Percentiles rank a stretch among this genome's conserved stretches.
Conservation (phyloP, 305 asterid genomes). For the Solanum aculeatissimum region DNA sequence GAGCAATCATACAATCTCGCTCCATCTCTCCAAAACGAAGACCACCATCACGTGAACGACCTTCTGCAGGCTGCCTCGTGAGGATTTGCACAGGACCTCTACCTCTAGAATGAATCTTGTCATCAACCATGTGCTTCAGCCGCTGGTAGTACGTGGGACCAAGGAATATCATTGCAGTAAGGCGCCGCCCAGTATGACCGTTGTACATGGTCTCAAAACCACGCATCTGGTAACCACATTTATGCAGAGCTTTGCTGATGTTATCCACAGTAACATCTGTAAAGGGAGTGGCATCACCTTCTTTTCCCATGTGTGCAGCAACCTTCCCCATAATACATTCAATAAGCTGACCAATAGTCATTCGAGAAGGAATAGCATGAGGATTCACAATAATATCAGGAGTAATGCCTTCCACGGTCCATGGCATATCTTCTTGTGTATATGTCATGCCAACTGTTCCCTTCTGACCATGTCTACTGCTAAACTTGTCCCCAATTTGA, state of each 20-base stretch:
- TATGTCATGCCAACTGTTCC: slow-evolving; percentile 97
- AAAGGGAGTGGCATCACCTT: slow-evolving; percentile 99
- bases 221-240: slow-evolving; percentile 96
- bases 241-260: slow-evolving; percentile 89
- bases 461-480: slow-evolving; percentile 96
- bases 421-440: slow-evolving; percentile 99
- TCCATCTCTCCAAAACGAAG: slow-evolving; percentile 99
- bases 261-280: slow-evolving; percentile 96
- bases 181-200: slow-evolving; percentile 88
- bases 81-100: slow-evolving; percentile 96
- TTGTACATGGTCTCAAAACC: slow-evolving; percentile 97
- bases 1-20: slow-evolving; percentile 96
- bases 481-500: slow-evolving; percentile 95
- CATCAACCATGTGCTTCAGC: slow-evolving; percentile 97
- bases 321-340: slow-evolving; percentile 99
- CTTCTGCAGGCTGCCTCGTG: slow-evolving; percentile 97
- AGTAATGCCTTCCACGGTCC: slow-evolving; percentile 82
- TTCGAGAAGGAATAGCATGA: slow-evolving; percentile 96
- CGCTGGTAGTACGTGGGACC: slow-evolving; percentile 99
- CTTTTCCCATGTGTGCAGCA: slow-evolving; percentile 98
- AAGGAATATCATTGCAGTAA: slow-evolving; percentile 73
- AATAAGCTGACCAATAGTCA: slow-evolving; percentile 96
- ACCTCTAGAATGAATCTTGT: slow-evolving; percentile 93
- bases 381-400: slow-evolving; percentile 96
- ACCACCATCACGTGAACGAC: slow-evolving; percentile 97